Evolutionary conservation across 495 filamentous ascomycete species (phyloP), one percentile per base, ranked within the genome.

Genomic region (Podospora tetraspora): DNA sequence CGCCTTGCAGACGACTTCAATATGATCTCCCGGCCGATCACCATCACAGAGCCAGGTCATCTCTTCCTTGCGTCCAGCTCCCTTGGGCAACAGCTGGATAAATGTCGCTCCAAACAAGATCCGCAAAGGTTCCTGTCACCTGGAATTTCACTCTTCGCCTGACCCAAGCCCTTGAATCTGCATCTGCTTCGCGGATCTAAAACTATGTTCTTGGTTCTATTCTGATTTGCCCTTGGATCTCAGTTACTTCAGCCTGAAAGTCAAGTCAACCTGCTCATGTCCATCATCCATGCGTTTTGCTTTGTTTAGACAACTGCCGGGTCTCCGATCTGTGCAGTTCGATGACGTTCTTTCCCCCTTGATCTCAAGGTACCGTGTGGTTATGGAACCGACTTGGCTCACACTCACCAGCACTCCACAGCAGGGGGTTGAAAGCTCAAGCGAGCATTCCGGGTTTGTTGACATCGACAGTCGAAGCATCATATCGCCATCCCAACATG

Each of bases 401-500:
- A 34, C 11, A 12, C 13, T 34, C 32, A 34, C 11, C 11, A 34
- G 1, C 32, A 4, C 11, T 10, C 3, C 11, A 13, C 11, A 13
- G 10, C 3, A 0, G 32, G 11, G 11, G 12, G 10, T 13, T 34
- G 11, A 13, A 12, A 12, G 32, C 32, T 34, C 32, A 34, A 34
- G 32, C 11, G 32, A 13, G 32, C 3, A 34, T 13, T 34, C 32
- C 11, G 12, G 32, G 32, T 4, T 34, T 52, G 43, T 52, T 52
- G 43, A 52, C 43, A 52, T n/a, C 19, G 43, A 8, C 16, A n/a
- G 43, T 52, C 2, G 43, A n/a, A 7, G 19, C 43, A 52, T 52
- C 43, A 52, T 64, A 58, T 21, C 58, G 61, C 52, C 61, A 64
- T 21, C 34, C 57, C 64, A 27, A 37, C 43, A 67, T 64, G 37